Base-by-base conservation (phyloP, 768 basidiomycete species). In the Pleurotus cornucopiae region DNA sequence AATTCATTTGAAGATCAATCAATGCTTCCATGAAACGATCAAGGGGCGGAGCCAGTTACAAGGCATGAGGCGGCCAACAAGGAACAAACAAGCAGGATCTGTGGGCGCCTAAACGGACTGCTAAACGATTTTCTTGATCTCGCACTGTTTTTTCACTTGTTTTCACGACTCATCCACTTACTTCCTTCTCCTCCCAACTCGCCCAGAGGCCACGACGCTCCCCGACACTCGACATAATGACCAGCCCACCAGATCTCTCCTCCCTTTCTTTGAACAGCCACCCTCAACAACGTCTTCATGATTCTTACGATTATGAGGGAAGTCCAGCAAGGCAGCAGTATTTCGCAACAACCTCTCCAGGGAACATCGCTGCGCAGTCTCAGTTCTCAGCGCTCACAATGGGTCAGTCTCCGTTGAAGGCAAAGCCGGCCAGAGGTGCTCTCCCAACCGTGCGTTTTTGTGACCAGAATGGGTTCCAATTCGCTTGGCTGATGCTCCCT, bases 301-400 rank as follows among this genome's bases (percentile, higher is more conserved):
- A 92, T 71, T 73, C 77, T 86, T 89, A 89, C 74, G 88, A 91
- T 78, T 90, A 86, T 75, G 89, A 92, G 68, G 81, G 78, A 72
- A 75, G 73, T 70, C 72, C 64, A 66, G 66, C 63, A 62, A 83
- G 87, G 72, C 72, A 76, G 60, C 84, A 76, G 63, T 90, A 85
- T 74, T 91, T 85, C 70, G 73, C 80, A 44, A 85, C 90, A 39
- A 79, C 84, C 51, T 73, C 76, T 54, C 76, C 74, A 53, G 51
- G 37, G 39, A 53, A 53, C 62, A 66, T 81, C 68, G 69, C 81
- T 69, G 63, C 76, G 70, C 78, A 82, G 77, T 75, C 80, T 72
- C 65, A 79, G 70, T 74, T 83, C 70, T 81, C 82, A 65, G 80
- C 79, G 57, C 76, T 88, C 63, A 71, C 72, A 60, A 77, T 82